These are phyloP conservation scores for Lasiodiplodia sp. DNA, from an alignment of 2,329 filamentous ascomycete genomes.

Conservation along the genomic window DNA sequence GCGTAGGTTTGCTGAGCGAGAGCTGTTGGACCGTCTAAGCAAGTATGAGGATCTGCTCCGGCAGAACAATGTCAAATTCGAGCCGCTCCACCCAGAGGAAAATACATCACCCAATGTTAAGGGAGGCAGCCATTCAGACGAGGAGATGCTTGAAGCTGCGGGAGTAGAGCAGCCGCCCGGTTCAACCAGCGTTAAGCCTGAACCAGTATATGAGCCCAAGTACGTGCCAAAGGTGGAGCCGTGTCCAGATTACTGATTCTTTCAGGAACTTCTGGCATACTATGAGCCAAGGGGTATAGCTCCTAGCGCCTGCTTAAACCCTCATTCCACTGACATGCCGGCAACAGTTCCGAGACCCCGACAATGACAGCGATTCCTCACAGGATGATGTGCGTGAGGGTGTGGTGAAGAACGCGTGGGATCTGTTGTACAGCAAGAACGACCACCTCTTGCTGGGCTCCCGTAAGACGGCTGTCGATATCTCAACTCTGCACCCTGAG, in stretches of 20 bases:
- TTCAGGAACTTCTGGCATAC: conserved; percentile 55
- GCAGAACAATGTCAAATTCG: conserved; percentile 72
- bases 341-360: conserved; percentile 37
- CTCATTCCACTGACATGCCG: conserved; percentile 34
- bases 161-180: not conserved
- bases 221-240: not conserved
- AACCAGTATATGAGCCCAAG: conserved; percentile 1
- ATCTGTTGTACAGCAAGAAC: conserved; percentile 47
- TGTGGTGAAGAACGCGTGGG: conserved; percentile 57
- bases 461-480: conserved; percentile 62
- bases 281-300: conserved; percentile 53
- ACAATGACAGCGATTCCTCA: conserved; percentile 31
- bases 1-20: conserved; percentile 72
- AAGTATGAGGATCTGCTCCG: conserved; percentile 72
- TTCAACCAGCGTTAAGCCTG: not conserved
- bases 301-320: not conserved
- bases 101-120: not conserved
- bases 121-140: not conserved
- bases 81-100: conserved; percentile 62
- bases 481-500: conserved; percentile 69
- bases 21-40: conserved; percentile 72
- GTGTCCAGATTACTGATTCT: conserved; percentile 35
- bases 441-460: conserved; percentile 63
- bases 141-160: not conserved
- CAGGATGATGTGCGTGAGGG: conserved; percentile 45